These are phyloP conservation scores for Heliamphora pulchella DNA, from an alignment of 179 eudicot genomes.

Conservation along the genomic window DNA sequence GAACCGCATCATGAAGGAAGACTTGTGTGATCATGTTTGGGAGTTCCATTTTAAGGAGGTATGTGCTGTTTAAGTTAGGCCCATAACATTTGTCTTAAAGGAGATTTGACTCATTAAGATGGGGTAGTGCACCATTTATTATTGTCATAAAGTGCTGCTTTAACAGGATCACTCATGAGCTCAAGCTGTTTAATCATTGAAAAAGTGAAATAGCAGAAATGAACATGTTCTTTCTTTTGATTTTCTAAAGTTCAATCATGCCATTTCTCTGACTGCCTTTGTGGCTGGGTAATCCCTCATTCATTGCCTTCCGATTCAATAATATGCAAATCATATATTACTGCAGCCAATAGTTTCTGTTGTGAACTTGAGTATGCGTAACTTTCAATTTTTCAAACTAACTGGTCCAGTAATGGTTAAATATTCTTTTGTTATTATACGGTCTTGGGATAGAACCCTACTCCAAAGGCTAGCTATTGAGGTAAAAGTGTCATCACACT, in stretches of 20 bases:
- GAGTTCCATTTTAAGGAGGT: slow-evolving; percentile 68
- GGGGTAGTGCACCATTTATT: background rate
- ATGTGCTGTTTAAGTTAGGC: background rate
- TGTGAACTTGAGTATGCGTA: background rate
- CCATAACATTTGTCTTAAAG: background rate
- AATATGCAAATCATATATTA: background rate
- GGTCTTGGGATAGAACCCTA: too few relatives aligned
- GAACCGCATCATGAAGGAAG: slow-evolving; percentile 68
- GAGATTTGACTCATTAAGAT: background rate
- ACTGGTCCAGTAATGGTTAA: background rate
- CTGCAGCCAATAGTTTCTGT: background rate
- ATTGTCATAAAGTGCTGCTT: background rate
- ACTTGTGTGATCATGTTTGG: slow-evolving; percentile 83
- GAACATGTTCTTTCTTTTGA: background rate
- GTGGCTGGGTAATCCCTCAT: background rate
- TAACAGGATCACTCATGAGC: background rate
- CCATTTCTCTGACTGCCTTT: background rate
- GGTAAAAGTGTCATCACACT: too few relatives aligned
- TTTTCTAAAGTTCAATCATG: background rate
- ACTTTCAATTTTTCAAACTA: background rate
- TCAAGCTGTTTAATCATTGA: background rate
- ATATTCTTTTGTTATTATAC: background rate
- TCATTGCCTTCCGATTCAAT: background rate
- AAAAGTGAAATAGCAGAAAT: background rate
- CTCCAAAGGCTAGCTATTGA: too few relatives aligned